Evolutionary conservation across 2,329 filamentous ascomycete genomes (phyloP).

Genomic region (Aspergillus melleus): DNA sequence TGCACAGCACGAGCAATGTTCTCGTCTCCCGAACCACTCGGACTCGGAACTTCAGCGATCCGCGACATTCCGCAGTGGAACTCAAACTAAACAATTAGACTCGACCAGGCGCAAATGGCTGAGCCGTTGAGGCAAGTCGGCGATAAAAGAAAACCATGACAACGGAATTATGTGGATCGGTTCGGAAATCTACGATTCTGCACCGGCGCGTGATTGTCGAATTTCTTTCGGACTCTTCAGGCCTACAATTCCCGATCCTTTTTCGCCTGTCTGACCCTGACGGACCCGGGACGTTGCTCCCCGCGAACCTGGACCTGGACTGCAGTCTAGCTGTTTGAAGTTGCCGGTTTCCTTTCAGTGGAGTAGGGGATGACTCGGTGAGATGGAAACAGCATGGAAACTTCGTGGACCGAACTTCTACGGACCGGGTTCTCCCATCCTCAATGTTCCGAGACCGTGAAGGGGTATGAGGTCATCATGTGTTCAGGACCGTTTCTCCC

Average conservation of each 20-base stretch:
- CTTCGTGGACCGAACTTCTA: not conserved
- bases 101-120: not conserved
- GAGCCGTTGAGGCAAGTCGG: not conserved
- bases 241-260: not conserved
- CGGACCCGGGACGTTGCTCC: not conserved
- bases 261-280: not conserved
- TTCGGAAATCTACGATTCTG: not conserved
- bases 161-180: not conserved
- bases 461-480: not conserved
- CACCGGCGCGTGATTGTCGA: not conserved
- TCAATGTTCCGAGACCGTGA: not conserved
- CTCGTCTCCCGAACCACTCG: not conserved
- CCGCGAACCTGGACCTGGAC: not conserved
- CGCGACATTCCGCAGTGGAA: constrained; percentile 2
- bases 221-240: not conserved
- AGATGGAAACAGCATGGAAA: constrained; percentile 3
- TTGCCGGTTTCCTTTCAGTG: not conserved
- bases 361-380: not conserved
- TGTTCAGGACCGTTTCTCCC: not conserved
- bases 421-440: not conserved
- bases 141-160: not conserved
- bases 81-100: not conserved
- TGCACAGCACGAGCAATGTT: not conserved
- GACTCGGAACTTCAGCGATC: constrained; percentile 4
- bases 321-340: too few species aligned